These are phyloP conservation scores for Barbarea vulgaris DNA, from an alignment of 345 rosid genomes.

Conservation along the genomic window DNA sequence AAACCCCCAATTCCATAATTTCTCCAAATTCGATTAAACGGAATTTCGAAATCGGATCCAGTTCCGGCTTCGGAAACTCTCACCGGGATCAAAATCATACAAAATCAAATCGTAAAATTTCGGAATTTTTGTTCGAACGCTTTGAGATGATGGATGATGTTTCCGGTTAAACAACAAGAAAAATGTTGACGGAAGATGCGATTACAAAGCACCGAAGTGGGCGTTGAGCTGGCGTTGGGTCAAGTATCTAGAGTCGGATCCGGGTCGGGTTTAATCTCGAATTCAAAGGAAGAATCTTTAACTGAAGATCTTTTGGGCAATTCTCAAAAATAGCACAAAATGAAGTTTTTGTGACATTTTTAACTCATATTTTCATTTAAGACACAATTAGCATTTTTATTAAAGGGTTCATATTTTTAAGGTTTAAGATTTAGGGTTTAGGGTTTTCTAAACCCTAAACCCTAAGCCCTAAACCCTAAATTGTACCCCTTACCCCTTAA, in stretches of 20 bases:
- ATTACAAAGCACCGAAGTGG: conserved; percentile 21
- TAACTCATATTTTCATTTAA: too few species aligned
- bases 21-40: neutral
- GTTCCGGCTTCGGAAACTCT: conserved; percentile 26
- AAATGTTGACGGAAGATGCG: conserved; percentile 26
- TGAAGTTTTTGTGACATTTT: too few species aligned
- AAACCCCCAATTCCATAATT: conserved; percentile 35
- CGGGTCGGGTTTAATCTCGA: conserved; percentile 20
- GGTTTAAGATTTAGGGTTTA: too few species aligned
- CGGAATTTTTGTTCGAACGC: conserved; percentile 24
- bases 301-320: neutral
- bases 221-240: conserved; percentile 42
- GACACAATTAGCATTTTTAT: too few species aligned
- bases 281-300: neutral
- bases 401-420: too few species aligned
- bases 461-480: too few species aligned
- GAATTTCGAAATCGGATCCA: conserved; percentile 27
- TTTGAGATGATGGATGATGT: neutral
- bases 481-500: too few species aligned
- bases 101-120: neutral
- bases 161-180: conserved; percentile 25
- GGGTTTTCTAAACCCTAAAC: too few species aligned
- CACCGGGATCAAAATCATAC: conserved; percentile 26
- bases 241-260: conserved; percentile 21
- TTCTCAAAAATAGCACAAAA: too few species aligned